Conservation (phyloP, 1,139 yeast species). For the Saccharomycopsis phalli region DNA sequence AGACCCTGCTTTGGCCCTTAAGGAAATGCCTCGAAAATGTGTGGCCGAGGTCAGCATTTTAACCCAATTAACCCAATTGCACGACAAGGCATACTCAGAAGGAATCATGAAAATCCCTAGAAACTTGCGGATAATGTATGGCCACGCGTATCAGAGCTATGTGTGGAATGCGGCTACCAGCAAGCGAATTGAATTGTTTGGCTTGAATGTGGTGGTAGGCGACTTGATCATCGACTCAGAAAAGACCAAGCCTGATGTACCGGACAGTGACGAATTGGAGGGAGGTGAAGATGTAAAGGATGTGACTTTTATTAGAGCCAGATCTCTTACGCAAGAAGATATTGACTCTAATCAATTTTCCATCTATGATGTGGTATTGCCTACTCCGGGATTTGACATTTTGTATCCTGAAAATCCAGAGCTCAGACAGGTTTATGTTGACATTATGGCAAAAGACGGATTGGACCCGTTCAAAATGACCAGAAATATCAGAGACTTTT, state of each 20-base stretch:
- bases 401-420: conserved; percentile 65
- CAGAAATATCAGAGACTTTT: conserved; percentile 78
- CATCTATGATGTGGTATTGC: conserved; percentile 79
- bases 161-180: conserved; percentile 89
- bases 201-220: conserved; percentile 65
- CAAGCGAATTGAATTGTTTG: conserved; percentile 63
- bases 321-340: conserved; percentile 67
- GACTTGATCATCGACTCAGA: conserved; percentile 59
- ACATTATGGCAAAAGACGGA: conserved; percentile 70
- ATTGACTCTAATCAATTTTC: conserved; percentile 48
- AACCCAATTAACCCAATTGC: conserved; percentile 41
- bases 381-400: conserved; percentile 91
- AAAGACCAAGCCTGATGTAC: conserved; percentile 23
- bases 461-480: conserved; percentile 81
- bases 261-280: conserved; percentile 40
- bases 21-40: conserved; percentile 77
- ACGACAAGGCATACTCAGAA: conserved; percentile 42
- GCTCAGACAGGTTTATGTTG: conserved; percentile 55
- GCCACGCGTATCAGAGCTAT: conserved; percentile 94
- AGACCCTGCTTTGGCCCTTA: conserved; percentile 57
- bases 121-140: conserved; percentile 88
- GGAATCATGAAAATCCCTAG: conserved; percentile 91
- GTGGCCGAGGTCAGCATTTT: conserved; percentile 77
- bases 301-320: conserved; percentile 49
- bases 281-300: conserved; percentile 57